Base-by-base conservation (phyloP, 2,329 filamentous ascomycete genomes). In the Ustilaginoidea virens region DNA sequence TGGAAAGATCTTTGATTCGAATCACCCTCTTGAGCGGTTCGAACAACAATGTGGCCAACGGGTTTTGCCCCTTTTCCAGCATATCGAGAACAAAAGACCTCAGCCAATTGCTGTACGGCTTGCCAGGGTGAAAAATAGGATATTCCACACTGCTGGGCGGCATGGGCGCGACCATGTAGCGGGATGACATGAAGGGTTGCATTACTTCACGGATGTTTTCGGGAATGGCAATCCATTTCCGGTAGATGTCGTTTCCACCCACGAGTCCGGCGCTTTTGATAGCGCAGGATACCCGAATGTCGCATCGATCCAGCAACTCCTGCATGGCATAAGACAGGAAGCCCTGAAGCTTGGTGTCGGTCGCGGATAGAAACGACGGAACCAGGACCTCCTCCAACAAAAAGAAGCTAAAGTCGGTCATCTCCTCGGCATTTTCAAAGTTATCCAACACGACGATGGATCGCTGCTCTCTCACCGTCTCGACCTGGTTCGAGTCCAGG, bases 261-360 rank as follows among this genome's bases (percentile, higher is more conserved):
- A 48, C 13, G 33, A 44, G 45, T 4, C 50, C 50, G 1, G 51
- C 49, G 4, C 55, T 53, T 21, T 56, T 50, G 47, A 52, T 51
- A 17, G 48, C 50, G 29, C 60, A 63, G 0, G 66, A 69, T 8
- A 66, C 59, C 33, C 64, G 74, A 44, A 94, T 75, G 17, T 79
- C 75, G 44, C 80, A 82, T 39, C 77, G 73, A 25, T 76, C 74
- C 4, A 96, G 65, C 23, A 96, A 65, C 43, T 92, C 79, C 51
- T 99, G 90, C 74, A 98, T 94, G 2, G 79, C 81, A 52, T 80
- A 98, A 2, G 87, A 87, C 12, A 99, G 63, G 46, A 92, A 93
- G 0, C 85, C 86, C 50, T 96, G 90, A 5, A 85, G 67, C 38
- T 74, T 76, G 2, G 85, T 80, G 47, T 94, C 92, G 0, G 80